Percentiles rank a stretch among this genome's conserved stretches.
Conservation (phyloP, 768 basidiomycete species). For the Lactarius vividus region DNA sequence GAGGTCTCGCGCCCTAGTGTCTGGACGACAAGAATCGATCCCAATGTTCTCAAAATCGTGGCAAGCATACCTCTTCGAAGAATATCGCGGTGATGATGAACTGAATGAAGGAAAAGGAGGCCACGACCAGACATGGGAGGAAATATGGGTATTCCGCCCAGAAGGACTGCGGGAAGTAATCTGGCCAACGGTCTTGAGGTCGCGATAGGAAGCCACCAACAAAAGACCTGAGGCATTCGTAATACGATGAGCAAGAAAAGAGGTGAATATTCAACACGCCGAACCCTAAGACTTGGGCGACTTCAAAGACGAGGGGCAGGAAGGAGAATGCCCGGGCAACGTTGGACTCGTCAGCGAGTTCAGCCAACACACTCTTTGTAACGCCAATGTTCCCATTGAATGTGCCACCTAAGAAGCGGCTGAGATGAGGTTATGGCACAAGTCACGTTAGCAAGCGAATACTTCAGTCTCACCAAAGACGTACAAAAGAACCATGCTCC, state of each 20-base stretch:
- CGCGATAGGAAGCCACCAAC: constrained; percentile 28
- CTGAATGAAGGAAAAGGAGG: background rate
- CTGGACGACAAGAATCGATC: background rate
- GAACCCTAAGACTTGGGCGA: background rate
- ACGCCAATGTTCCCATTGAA: constrained; percentile 40
- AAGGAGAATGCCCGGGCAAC: constrained; percentile 41
- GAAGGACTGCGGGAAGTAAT: constrained; percentile 24
- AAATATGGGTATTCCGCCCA: constrained; percentile 31
- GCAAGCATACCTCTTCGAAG: constrained; percentile 1
- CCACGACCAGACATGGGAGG: constrained; percentile 25
- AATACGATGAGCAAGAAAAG: background rate
- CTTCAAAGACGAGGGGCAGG: constrained; percentile 32
- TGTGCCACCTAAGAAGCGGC: background rate
- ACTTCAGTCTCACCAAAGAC: background rate
- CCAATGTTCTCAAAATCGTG: background rate
- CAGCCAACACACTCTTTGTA: constrained; percentile 68
- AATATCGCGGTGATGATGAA: background rate
- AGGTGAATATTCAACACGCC: background rate
- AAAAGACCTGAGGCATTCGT: constrained; percentile 1
- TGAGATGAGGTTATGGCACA: background rate
- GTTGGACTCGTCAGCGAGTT: constrained; percentile 61
- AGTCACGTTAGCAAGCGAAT: background rate
- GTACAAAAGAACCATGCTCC: constrained; percentile 31
- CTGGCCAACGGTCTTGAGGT: constrained; percentile 28
- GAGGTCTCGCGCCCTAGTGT: background rate